These are phyloP conservation scores for Phytophthora citricola DNA, from an alignment of 352 stramenopile species.

Conservation along the genomic window DNA sequence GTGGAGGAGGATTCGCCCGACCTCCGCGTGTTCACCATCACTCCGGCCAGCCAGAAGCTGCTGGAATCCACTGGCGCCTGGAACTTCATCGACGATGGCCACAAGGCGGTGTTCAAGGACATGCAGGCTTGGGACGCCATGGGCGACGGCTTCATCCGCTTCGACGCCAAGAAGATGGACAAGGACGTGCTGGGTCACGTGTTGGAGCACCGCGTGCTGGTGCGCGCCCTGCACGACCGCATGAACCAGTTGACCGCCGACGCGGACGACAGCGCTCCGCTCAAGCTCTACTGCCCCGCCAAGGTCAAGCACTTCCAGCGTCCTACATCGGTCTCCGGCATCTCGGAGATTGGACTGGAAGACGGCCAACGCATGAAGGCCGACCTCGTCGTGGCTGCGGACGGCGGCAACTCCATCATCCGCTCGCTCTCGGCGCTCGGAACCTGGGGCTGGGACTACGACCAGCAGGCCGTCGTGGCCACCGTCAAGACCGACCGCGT, in stretches of 20 bases:
- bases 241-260: conserved; percentile 75
- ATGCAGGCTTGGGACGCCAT: conserved; percentile 94
- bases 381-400: conserved; percentile 87
- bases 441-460: conserved; percentile 93
- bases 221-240: conserved; percentile 85
- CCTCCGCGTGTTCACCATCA: conserved; percentile 92
- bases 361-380: conserved; percentile 75
- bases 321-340: conserved; percentile 45
- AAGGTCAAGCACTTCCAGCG: conserved; percentile 87
- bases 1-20: conserved; percentile 80
- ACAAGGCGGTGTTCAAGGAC: conserved; percentile 81
- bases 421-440: conserved; percentile 84
- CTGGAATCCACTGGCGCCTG: conserved; percentile 82
- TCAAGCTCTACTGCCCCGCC: conserved; percentile 77
- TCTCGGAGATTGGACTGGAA: conserved; percentile 73
- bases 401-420: conserved; percentile 91
- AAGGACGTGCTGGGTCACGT: conserved; percentile 82
- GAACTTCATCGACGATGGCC: conserved; percentile 61
- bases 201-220: conserved; percentile 88
- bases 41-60: conserved; percentile 80
- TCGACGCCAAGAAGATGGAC: conserved; percentile 72
- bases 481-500: conserved; percentile 88
- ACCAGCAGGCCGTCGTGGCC: conserved; percentile 92
- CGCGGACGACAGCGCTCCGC: conserved; percentile 53
- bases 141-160: conserved; percentile 89